Evolutionary conservation across 768 basidiomycete species (phyloP).

Genomic region (Tulasnella sp.): DNA sequence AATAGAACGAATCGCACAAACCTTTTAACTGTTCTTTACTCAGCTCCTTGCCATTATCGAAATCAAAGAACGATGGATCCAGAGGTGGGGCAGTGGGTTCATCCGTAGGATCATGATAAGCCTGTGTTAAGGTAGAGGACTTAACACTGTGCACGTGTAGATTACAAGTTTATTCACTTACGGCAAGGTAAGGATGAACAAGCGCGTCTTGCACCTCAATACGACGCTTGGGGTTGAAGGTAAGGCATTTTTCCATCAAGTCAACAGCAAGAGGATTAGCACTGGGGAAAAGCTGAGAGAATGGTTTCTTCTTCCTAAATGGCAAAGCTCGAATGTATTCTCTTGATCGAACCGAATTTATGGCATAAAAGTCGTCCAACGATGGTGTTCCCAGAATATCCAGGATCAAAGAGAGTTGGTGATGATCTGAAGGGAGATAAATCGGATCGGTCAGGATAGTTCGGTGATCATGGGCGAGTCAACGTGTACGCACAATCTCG

Average conservation of each 20-base stretch:
- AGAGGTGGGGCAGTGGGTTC: constrained; percentile 70
- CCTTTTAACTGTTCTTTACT: constrained; percentile 26
- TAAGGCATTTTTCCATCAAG: constrained; percentile 65
- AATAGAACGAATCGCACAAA: not conserved
- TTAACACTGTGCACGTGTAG: not conserved
- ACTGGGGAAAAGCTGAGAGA: constrained; percentile 78
- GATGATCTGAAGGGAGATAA: constrained; percentile 40
- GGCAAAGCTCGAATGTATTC: constrained; percentile 93
- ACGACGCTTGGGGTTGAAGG: constrained; percentile 74
- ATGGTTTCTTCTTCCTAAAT: constrained; percentile 77
- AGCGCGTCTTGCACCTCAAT: constrained; percentile 82
- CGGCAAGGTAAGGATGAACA: constrained; percentile 79
- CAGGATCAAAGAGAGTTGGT: constrained; percentile 88
- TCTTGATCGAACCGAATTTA: constrained; percentile 79
- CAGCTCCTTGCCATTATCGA: constrained; percentile 35
- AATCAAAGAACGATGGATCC: constrained; percentile 71
- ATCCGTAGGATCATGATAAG: constrained; percentile 80
- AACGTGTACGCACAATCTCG: constrained; percentile 47
- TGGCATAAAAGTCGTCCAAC: constrained; percentile 94
- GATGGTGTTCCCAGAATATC: constrained; percentile 96
- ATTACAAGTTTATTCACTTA: constrained; percentile 21
- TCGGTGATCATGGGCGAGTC: not conserved
- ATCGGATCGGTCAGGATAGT: not conserved
- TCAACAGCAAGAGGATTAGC: constrained; percentile 66
- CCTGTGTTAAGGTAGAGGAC: constrained; percentile 30